phyloP scores from a whole-genome alignment of 106 monocot species.

The Dendrobium catenatum region DNA sequence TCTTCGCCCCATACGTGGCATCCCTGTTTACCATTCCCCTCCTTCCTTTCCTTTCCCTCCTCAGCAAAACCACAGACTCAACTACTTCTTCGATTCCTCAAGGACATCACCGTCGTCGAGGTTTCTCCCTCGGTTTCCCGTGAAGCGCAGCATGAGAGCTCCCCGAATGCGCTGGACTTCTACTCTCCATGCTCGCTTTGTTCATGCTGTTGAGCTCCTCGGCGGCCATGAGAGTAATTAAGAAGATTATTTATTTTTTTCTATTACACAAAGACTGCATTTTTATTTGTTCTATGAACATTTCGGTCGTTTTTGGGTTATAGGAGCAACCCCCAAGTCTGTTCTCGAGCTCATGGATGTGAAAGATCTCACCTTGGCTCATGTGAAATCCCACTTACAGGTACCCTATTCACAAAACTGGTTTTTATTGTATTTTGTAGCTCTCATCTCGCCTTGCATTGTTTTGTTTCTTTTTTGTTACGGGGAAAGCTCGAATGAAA shows the following conservation, averaged over 20 bases:
- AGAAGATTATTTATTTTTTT: background rate
- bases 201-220: constrained; percentile 50
- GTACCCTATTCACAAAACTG: constrained; percentile 7
- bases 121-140: constrained; percentile 12
- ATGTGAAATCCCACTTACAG: constrained; percentile 43
- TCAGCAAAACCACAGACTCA: background rate
- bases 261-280: background rate
- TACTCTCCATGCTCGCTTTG: constrained; percentile 44
- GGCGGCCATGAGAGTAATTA: constrained; percentile 58
- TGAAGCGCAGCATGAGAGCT: constrained; percentile 40
- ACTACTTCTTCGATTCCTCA: background rate
- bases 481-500: background rate
- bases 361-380: constrained; percentile 48
- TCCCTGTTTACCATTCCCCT: constrained; percentile 45
- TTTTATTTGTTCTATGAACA: background rate
- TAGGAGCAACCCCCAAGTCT: constrained; percentile 58
- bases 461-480: background rate
- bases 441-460: background rate
- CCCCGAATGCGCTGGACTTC: constrained; percentile 62
- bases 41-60: background rate
- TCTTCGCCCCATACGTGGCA: constrained; percentile 50
- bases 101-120: constrained; percentile 11
- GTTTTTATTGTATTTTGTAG: constrained; percentile 2
- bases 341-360: constrained; percentile 67
- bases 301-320: background rate